Evolutionary conservation across 371 early-diverging fungal species (phyloP).

Genomic region (Smittium mucronatum): DNA sequence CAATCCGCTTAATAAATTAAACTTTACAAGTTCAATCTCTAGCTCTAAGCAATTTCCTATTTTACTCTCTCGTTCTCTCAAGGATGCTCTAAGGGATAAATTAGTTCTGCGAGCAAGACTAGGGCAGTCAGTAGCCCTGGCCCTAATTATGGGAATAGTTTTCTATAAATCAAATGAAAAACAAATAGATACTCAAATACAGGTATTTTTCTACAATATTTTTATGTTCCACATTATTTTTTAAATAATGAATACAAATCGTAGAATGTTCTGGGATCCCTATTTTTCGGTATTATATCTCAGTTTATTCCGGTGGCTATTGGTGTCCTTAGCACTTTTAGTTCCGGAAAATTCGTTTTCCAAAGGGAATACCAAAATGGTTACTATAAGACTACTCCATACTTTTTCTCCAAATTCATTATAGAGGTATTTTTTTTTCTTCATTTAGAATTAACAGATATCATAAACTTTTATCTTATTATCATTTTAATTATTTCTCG

Average conservation of each 20-base stretch:
- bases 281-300: constrained; percentile 43
- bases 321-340: constrained; percentile 40
- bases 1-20: neutral
- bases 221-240: neutral
- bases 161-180: constrained; percentile 25
- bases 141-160: constrained; percentile 32
- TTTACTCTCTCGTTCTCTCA: constrained; percentile 21
- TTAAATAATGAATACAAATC: neutral
- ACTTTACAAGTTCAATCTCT: constrained; percentile 18
- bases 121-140: constrained; percentile 28
- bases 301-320: constrained; percentile 35
- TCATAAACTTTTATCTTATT: neutral
- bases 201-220: constrained; percentile 12
- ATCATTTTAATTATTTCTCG: neutral
- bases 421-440: constrained; percentile 33
- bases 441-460: too few species aligned
- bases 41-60: constrained; percentile 16
- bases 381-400: constrained; percentile 45
- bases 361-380: constrained; percentile 43
- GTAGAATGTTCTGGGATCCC: constrained; percentile 43
- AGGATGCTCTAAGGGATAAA: constrained; percentile 30
- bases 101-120: constrained; percentile 27
- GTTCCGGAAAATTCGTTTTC: constrained; percentile 42
- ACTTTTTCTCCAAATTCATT: constrained; percentile 38
- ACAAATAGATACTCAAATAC: constrained; percentile 14